Base-by-base conservation (phyloP, 2,329 filamentous ascomycete genomes). In the Tolypocladium album region DNA sequence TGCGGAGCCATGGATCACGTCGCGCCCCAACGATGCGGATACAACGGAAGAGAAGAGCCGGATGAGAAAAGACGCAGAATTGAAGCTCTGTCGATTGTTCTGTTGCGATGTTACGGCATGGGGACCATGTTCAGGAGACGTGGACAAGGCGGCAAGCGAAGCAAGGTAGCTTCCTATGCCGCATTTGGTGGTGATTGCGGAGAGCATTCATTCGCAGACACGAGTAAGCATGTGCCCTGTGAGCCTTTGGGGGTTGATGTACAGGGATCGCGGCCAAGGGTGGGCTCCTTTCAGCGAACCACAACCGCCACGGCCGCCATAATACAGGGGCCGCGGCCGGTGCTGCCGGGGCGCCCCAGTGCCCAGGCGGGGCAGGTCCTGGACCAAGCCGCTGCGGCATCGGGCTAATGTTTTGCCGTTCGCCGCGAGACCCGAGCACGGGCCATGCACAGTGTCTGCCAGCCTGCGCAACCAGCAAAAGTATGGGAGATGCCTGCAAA, bases 1-100 rank as follows among this genome's bases (percentile, higher is more conserved):
- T 62, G 68, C 68, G 59, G 58, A 62, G 55, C 55, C 59, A 61
- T 57, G 43, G 45, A 34, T 50, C 22, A 36, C 50, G 31, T 57
- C 59, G 58, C 60, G 42, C 52, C 52, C 58, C 11, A 20, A 31
- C 50, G 20, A 55, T 55, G 6, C 31, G 11, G 31, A 38, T 22
- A 22, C 3, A 22, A n/a, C 47, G 36, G 17, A 38, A 11, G 50
- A 53, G 31, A n/a, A 4, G 20, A 6, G 3, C n/a, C 4, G 20
- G 1, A 8, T 2, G 31, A 36, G 31, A 5, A 27, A 22, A 22
- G 20, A 2, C 34, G 50, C 31, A 36, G 50, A 38, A 4, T 38
- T 22, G 20, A 36, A 22, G 50, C 31, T 38, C 50, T 38, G 50
- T 31, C 50, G 50, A 11, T 34, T 38, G 17, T 38, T 38, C 20